Base-by-base conservation (phyloP, 495 filamentous ascomycete genomes). In the Aspergillus kassunensis region DNA sequence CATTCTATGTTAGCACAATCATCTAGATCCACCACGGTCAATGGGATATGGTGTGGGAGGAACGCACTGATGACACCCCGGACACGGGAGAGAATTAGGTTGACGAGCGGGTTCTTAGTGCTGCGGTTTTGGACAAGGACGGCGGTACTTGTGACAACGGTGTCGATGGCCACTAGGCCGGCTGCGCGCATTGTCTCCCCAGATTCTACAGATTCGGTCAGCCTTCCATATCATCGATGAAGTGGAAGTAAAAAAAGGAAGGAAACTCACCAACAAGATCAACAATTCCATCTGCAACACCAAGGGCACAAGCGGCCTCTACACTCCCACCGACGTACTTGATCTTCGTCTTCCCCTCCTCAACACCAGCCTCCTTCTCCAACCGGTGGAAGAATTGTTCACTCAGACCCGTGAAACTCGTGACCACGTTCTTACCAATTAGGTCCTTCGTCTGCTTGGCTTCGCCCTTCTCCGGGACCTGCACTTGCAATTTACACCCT, bases 121-220 rank as follows among this genome's bases (percentile, higher is more conserved):
- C 83, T 77, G 57, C 86, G 91, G 27, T 91, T 96, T 71, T 91
- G 92, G 75, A 98, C 91, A 29, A 98, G 80, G 21, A 96, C 81
- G 20, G 93, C 91, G 3, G 83, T 89, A 49, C 86, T 89, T 46
- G 87, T 83, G 23, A 96, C 77, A 15, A 98, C 90, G 2, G 93
- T 98, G 55, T 90, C 91, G 62, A 98, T 96, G 54, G 95, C 82
- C 68, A 93, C 95, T 36, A 98, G 78, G n/a, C 95, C 95, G 29
- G 92, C 92, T 2, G 91, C 93, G 61, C 86, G 90, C 93, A 98
- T 98, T 10, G 93, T 98, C 64, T 97, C 91, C 42, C 93, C 93
- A 31, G 93, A 98, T 81, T 98, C 93, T 96, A 53, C 4, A 31
- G 15, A 13, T n/a, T n/a, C n/a, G n/a, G 37, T 45, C 24, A 50